These are phyloP conservation scores for Volutella citrinella DNA, from an alignment of 2,329 filamentous ascomycete species.

Conservation along the genomic window DNA sequence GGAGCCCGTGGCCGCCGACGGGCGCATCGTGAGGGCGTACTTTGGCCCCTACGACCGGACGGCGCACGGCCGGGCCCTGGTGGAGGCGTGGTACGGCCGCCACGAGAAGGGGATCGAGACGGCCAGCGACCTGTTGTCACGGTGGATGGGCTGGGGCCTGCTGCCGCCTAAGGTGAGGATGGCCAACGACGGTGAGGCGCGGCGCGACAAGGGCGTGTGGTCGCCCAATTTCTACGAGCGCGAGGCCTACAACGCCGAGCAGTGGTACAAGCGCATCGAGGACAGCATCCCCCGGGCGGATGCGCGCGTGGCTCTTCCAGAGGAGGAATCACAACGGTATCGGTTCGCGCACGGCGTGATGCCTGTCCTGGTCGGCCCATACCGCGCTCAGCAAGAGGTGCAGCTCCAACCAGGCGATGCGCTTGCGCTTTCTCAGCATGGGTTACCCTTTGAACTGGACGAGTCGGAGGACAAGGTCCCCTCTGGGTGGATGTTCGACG, in stretches of 20 bases:
- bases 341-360: slow-evolving; percentile 24
- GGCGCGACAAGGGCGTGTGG: slow-evolving; percentile 38
- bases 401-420: slow-evolving; percentile 25
- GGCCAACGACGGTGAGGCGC: slow-evolving; percentile 18
- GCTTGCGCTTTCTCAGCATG: slow-evolving; percentile 24
- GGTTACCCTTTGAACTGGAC: slow-evolving; percentile 28
- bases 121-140: slow-evolving; percentile 36
- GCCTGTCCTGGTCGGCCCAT: slow-evolving; percentile 33
- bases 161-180: slow-evolving; percentile 32
- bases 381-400: slow-evolving; percentile 28
- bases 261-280: slow-evolving; percentile 25
- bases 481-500: slow-evolving; percentile 53
- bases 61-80: slow-evolving; percentile 30
- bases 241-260: slow-evolving; percentile 31
- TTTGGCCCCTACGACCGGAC: slow-evolving; percentile 34
- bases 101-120: slow-evolving; percentile 32
- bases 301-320: slow-evolving; percentile 16
- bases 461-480: slow-evolving; percentile 18
- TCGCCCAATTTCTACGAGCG: slow-evolving; percentile 31
- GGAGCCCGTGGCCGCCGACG: slow-evolving; percentile 32
- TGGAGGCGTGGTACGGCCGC: slow-evolving; percentile 43
- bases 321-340: slow-evolving; percentile 29
- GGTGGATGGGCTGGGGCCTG: slow-evolving; percentile 40
- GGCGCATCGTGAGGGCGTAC: slow-evolving; percentile 30
- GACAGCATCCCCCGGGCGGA: slow-evolving; percentile 12